A percentile compares a stretch with the other conserved stretches of the same genome.
These are phyloP conservation scores for Hygrophorus pudorinus DNA, from an alignment of 768 basidiomycete species.

Conservation along the genomic window DNA sequence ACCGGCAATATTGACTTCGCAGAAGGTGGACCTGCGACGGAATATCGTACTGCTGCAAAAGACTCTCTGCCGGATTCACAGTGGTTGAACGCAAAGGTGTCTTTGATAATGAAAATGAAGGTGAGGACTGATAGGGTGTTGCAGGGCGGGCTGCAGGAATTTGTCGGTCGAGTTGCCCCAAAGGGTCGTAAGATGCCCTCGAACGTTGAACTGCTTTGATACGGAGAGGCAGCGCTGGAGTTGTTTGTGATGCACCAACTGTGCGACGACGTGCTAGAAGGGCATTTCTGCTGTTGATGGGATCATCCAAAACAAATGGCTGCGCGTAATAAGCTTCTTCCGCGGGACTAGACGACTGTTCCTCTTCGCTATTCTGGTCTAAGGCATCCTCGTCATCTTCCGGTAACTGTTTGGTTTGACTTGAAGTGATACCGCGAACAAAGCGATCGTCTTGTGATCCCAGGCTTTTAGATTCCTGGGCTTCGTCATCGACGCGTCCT, in stretches of 20 bases:
- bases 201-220: conserved; percentile 42
- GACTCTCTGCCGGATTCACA: conserved; percentile 36
- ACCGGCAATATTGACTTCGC: conserved; percentile 79
- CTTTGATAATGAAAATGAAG: conserved; percentile 45
- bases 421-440: conserved; percentile 17
- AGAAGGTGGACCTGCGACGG: conserved; percentile 64
- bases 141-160: conserved; percentile 15
- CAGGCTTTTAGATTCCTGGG: conserved; percentile 36
- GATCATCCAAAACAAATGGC: background rate
- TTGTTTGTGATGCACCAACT: conserved; percentile 61
- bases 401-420: conserved; percentile 10
- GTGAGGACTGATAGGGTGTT: conserved; percentile 61
- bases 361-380: conserved; percentile 10
- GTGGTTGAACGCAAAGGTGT: conserved; percentile 35
- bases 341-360: conserved; percentile 5
- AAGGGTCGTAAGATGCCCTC: conserved; percentile 60
- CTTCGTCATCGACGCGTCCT: conserved; percentile 66
- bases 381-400: conserved; percentile 30
- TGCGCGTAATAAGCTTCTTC: background rate
- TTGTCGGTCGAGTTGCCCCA: conserved; percentile 55
- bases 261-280: conserved; percentile 31
- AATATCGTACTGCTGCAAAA: conserved; percentile 61
- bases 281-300: too few relatives aligned
- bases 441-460: conserved; percentile 37
- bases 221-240: conserved; percentile 61